phyloP scores from a whole-genome alignment of 148 eudicot genomes.

The Rhododendron griersonianum region DNA sequence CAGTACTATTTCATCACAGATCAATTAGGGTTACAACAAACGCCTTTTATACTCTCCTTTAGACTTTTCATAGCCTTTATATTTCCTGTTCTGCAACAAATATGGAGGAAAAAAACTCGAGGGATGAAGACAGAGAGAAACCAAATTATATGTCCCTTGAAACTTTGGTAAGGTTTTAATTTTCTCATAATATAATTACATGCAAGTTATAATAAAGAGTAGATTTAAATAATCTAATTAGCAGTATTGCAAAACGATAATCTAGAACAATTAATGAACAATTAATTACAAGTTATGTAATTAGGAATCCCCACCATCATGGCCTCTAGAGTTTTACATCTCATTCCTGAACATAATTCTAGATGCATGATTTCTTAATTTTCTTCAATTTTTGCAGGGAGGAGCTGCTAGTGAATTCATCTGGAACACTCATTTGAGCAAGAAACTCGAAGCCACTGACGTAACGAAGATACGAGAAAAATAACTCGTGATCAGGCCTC shows the following conservation, averaged over 20 bases:
- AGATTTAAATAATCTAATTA: no score
- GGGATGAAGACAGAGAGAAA: neutral
- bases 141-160: neutral
- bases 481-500: neutral
- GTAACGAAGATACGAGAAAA: neutral
- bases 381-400: neutral
- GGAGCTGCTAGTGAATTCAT: neutral
- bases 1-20: neutral
- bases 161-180: neutral
- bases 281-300: no score
- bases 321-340: neutral
- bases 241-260: no score
- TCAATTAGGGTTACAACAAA: neutral
- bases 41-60: neutral
- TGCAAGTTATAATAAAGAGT: neutral
- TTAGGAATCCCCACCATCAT: neutral
- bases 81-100: neutral
- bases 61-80: neutral
- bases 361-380: neutral
- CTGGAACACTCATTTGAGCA: slow-evolving; percentile 29
- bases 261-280: no score
- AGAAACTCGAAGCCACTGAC: slow-evolving; percentile 1
- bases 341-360: neutral
- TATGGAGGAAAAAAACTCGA: neutral
- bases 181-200: neutral